Evolutionary conservation across 1,139 yeast species (phyloP).

Genomic region (Diutina neorugosa): DNA sequence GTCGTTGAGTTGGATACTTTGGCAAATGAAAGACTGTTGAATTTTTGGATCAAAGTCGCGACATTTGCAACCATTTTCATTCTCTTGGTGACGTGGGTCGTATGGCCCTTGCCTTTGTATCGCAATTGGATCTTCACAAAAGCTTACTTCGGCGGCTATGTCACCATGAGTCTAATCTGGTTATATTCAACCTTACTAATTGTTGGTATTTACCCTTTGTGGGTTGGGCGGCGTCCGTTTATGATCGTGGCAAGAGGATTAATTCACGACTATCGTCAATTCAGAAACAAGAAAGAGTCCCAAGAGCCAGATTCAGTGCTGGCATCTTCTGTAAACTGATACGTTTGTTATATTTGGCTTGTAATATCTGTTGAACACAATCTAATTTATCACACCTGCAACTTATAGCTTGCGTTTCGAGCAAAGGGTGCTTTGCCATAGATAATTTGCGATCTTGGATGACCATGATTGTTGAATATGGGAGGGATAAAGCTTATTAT

Average conservation of each 20-base stretch:
- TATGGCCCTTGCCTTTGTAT: constrained; percentile 37
- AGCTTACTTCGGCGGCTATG: constrained; percentile 29
- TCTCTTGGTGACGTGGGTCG: constrained; percentile 22
- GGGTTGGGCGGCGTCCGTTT: constrained; percentile 21
- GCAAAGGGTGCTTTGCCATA: too few species aligned
- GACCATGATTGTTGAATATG: too few species aligned
- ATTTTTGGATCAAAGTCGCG: constrained; percentile 17
- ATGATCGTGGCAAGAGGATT: constrained; percentile 14
- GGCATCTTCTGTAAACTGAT: background rate
- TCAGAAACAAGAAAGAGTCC: background rate
- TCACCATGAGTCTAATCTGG: constrained; percentile 27
- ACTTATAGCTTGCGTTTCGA: too few species aligned
- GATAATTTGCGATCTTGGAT: too few species aligned
- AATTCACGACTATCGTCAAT: background rate
- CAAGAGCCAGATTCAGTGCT: background rate
- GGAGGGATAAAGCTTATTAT: too few species aligned
- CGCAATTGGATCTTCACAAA: constrained; percentile 29
- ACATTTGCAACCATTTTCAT: constrained; percentile 16
- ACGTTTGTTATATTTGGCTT: background rate
- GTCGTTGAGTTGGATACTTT: constrained; percentile 5
- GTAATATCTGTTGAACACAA: too few species aligned
- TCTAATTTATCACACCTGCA: too few species aligned
- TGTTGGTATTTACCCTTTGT: constrained; percentile 27
- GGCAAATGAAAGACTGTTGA: constrained; percentile 9
- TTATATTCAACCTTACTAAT: constrained; percentile 18